Base-by-base conservation (phyloP, 495 filamentous ascomycete genomes). In the Cairneyella variabilis region DNA sequence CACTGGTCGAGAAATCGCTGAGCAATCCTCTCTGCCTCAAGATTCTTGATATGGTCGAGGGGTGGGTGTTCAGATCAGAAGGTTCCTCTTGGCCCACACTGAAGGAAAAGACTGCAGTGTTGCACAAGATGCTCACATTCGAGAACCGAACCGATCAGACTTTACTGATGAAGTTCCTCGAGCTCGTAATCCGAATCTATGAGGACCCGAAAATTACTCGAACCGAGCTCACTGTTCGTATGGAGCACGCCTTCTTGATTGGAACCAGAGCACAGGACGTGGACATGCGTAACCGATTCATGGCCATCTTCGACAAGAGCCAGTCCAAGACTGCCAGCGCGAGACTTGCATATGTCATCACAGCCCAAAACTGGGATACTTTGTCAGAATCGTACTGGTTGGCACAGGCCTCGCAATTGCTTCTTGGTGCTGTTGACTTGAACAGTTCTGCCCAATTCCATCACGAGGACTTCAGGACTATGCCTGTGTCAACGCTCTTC, bases 181-280 rank as follows among this genome's bases (percentile, higher is more conserved):
- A 99, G 43, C 79, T 99, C 34, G 91, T 99, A 17, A 96, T 97
- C 56, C 83, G 91, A 36, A 96, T 99, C 32, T 99, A 99, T 60
- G 95, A 99, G 58, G 91, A 97, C 61, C 86, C 88, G 0, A 95
- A 91, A 69, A 92, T 99, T 59, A 90, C 90, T 1, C 80, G 92
- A 42, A 96, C 95, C 0, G 95, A 99, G 68, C 76, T 99, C 41
- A 97, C 95, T 0, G 95, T 99, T 5, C 80, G 95, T 18, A 82
- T 99, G 74, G 95, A 99, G 70, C 91, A 95, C 66, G 93, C 95
- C 12, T 99, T 99, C 77, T 75, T 99, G 57, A 91, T 99, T 47
- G 95, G 95, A 30, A 92, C 91, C 2, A 73, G 95, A 66, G 93
- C 92, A 5, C 86, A 91, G 60, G 93, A 99, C 66, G 86, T 97